Base-by-base conservation (phyloP, 352 stramenopile genomes). In the Lagenidium giganteum region DNA sequence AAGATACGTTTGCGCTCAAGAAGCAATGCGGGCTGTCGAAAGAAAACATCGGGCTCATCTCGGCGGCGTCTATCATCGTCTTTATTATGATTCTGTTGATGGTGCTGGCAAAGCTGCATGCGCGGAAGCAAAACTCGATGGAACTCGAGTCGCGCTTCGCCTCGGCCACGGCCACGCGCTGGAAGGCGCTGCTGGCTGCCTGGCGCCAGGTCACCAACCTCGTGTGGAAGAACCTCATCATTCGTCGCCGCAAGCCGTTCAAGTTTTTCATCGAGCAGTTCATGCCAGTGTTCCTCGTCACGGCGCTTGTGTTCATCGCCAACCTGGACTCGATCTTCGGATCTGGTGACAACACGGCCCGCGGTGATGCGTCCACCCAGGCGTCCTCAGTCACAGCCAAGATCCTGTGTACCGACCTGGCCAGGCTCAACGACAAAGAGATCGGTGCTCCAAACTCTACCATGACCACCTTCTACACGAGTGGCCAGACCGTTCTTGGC, bases 181-280 rank as follows among this genome's bases (percentile, higher is more conserved):
- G 54, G 60, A 51, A 51, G 22, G 51, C 51, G 3, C 49, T 57
- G 7, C 31, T 82, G 1, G 34, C 40, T 13, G 40, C 60, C 18
- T 83, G 65, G 67, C 59, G 51, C 45, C 72, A 85, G 39, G 47
- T 83, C 8, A 67, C 63, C 5, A 83, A 86, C 38, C 54, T 86
- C 20, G 64, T 86, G 34, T 87, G 76, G 73, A 89, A 89, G 42
- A 89, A 89, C 33, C 23, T 85, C 5, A 17, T 76, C 6, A 69
- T 87, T 34, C 55, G 70, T 18, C 51, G 67, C 23, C 47, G 59
- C 1, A 67, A 70, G 30, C 70, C 70, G 6, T 29, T 85, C n/a
- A 44, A 59, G 5, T 61, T 83, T n/a, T 22, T 76, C 37, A 50
- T 89, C n/a, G 76, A 89, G 39, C 46, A 76, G 4, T 52, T 85